Conservation (phyloP, 2,329 filamentous ascomycete species). For the Fusarium nodosum region DNA sequence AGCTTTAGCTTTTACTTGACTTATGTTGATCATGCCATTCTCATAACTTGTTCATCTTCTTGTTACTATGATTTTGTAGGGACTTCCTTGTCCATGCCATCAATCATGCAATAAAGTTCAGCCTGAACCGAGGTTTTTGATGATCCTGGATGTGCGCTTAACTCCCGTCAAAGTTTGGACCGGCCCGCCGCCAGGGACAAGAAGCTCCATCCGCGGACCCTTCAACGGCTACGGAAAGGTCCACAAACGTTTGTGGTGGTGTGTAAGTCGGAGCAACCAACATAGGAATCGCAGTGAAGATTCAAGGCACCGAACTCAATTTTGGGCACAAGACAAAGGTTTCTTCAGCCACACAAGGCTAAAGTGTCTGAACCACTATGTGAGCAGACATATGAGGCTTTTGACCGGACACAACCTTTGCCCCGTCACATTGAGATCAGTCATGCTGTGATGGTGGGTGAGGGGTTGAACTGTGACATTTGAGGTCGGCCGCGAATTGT, state of each 20-base stretch:
- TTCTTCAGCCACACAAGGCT: conserved; percentile 31
- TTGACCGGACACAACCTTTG: conserved; percentile 25
- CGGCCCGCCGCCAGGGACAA: conserved; percentile 38
- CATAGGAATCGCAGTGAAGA: conserved; percentile 7
- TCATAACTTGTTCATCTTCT: conserved; percentile 5
- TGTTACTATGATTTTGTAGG: conserved; percentile 7
- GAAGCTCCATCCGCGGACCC: conserved; percentile 31
- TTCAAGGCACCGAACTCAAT: conserved; percentile 42
- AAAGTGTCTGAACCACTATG: conserved; percentile 27
- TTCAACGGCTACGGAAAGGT: conserved; percentile 37
- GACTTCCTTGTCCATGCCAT: conserved; percentile 12
- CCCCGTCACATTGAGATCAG: conserved; percentile 28
- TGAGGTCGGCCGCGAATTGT: conserved; percentile 16
- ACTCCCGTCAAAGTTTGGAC: conserved; percentile 41
- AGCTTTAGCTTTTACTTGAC: conserved; percentile 35
- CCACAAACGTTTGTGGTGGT: conserved; percentile 28
- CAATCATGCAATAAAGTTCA: conserved; percentile 22
- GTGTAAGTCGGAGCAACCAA: conserved; percentile 27
- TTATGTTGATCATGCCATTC: conserved; percentile 28
- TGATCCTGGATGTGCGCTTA: conserved; percentile 32
- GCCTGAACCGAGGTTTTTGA: conserved; percentile 5
- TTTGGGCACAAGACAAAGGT: conserved; percentile 22
- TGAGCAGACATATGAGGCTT: conserved; percentile 20
- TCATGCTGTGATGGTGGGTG: conserved; percentile 33
- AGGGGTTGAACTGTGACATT: conserved; percentile 23